phyloP scores from a whole-genome alignment of 805 yeast species.

The Candida manassasensis region DNA sequence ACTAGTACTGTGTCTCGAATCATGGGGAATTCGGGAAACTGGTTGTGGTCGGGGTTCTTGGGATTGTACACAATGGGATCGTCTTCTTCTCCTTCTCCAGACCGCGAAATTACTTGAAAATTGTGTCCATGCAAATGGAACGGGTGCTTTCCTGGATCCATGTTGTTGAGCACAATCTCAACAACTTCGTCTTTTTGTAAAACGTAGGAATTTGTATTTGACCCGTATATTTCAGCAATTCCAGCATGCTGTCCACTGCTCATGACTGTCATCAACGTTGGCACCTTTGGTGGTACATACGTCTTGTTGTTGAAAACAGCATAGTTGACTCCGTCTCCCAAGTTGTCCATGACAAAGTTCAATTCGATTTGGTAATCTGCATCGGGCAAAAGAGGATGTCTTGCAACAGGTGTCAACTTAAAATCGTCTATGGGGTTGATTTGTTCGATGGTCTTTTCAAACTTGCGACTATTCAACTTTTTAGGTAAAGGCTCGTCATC shows the following conservation, averaged over 20 bases:
- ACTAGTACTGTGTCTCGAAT: conserved; percentile 78
- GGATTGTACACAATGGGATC: conserved; percentile 47
- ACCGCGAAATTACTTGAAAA: conserved; percentile 80
- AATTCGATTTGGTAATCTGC: conserved; percentile 68
- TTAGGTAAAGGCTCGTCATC: conserved; percentile 38
- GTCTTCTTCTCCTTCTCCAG: conserved; percentile 50
- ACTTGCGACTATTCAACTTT: conserved; percentile 9
- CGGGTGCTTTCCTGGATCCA: conserved; percentile 91
- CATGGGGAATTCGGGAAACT: conserved; percentile 72
- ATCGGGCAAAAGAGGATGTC: conserved; percentile 49
- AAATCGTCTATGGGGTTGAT: conserved; percentile 47
- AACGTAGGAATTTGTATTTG: conserved; percentile 73
- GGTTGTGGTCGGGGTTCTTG: conserved; percentile 18
- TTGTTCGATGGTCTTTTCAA: conserved; percentile 32
- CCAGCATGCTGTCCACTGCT: conserved; percentile 60
- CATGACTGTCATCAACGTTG: conserved; percentile 75
- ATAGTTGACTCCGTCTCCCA: conserved; percentile 83
- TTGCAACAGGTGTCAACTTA: conserved; percentile 24
- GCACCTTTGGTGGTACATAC: conserved; percentile 77
- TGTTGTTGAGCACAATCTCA: conserved; percentile 79
- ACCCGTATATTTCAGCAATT: conserved; percentile 61
- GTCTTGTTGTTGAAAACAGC: conserved; percentile 94
- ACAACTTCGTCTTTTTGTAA: conserved; percentile 62
- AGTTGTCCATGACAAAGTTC: conserved; percentile 77
- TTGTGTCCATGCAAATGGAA: conserved; percentile 95